Percentiles rank a stretch among this genome's conserved stretches.
Conservation (phyloP, 129 eudicot species). For the Pulicaria dysenterica region DNA sequence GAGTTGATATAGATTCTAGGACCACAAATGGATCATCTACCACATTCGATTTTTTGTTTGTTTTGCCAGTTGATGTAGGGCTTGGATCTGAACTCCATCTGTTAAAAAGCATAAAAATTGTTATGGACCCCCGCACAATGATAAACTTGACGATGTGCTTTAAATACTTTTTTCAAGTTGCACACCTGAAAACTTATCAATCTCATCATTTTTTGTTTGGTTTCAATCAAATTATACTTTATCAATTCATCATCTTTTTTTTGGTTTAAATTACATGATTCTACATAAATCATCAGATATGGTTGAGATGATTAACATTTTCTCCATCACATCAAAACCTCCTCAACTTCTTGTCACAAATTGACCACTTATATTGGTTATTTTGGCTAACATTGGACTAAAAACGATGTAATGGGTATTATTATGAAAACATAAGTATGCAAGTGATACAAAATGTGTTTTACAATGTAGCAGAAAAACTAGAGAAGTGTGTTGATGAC, state of each 20-base stretch:
- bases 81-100: slow-evolving; percentile 57
- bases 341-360: slow-evolving; percentile 2
- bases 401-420: background rate
- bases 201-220: background rate
- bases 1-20: slow-evolving; percentile 54
- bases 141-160: slow-evolving; percentile 2
- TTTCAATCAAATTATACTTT: background rate
- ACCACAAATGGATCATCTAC: slow-evolving; percentile 68
- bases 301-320: background rate
- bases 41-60: slow-evolving; percentile 41
- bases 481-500: background rate
- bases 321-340: background rate
- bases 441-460: background rate
- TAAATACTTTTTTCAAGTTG: background rate
- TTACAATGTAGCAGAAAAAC: background rate
- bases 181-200: background rate
- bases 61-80: slow-evolving; percentile 42
- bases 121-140: slow-evolving; percentile 5
- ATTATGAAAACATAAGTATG: slow-evolving; percentile 14
- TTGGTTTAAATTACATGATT: background rate
- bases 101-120: slow-evolving; percentile 32
- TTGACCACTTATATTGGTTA: background rate
- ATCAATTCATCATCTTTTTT: background rate
- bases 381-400: background rate
- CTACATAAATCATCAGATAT: slow-evolving; percentile 12